These are phyloP conservation scores for Gomphus sp. DNA, from an alignment of 1,284 basidiomycete species.

Conservation along the genomic window DNA sequence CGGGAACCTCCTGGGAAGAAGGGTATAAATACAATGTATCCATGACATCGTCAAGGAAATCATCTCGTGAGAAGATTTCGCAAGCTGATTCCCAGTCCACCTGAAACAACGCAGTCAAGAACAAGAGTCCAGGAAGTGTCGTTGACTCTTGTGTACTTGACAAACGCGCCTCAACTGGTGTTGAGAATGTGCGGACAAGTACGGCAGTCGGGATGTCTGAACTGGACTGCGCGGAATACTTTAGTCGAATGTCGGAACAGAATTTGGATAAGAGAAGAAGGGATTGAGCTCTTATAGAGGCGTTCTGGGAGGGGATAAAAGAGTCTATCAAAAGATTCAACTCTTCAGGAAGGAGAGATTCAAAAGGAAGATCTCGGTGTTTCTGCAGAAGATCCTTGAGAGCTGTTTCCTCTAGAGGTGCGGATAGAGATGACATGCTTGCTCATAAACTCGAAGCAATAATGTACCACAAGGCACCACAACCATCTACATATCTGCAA, in stretches of 20 bases:
- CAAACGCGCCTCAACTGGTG: conserved; percentile 7
- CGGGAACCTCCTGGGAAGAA: conserved; percentile 31
- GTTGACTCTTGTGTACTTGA: conserved; percentile 11
- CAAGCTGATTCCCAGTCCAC: conserved; percentile 60
- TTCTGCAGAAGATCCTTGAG: neutral
- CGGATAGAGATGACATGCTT: neutral
- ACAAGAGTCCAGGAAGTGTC: conserved; percentile 30
- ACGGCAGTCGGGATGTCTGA: conserved; percentile 3
- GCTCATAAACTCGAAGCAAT: neutral
- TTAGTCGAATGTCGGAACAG: neutral
- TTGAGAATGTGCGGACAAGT: conserved; percentile 2
- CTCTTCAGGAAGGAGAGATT: conserved; percentile 1
- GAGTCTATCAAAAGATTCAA: neutral
- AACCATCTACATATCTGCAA: too few relatives aligned
- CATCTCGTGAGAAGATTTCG: conserved; percentile 51
- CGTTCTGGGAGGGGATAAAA: neutral
- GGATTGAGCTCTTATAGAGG: neutral
- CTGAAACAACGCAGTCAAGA: conserved; percentile 67
- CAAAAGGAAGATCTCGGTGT: neutral
- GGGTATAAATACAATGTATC: conserved; percentile 58
- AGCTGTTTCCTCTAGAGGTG: neutral
- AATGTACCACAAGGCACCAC: neutral
- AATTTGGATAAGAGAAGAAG: conserved; percentile 5
- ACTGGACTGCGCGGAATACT: neutral
- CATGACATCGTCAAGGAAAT: conserved; percentile 48